Evolutionary conservation across 163 green algal species (phyloP).

Genomic region (Coccomyxa subellipsoidea): DNA sequence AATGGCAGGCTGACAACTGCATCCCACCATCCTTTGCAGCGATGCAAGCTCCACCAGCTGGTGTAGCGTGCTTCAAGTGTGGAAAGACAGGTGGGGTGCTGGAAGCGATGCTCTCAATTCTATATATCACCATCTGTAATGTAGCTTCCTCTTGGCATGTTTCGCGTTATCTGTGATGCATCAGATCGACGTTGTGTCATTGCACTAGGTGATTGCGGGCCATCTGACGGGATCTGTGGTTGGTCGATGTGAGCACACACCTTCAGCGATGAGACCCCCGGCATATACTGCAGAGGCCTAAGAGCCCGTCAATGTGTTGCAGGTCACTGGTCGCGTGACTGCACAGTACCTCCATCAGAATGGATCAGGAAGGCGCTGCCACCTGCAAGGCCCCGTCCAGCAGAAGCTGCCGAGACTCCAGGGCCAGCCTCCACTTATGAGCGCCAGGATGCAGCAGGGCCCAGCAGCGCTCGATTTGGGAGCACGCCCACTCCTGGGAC

Average conservation of each 20-base stretch:
- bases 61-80: conserved; percentile 26
- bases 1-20: too few relatives aligned
- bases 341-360: conserved; percentile 15
- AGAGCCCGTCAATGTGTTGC: too few relatives aligned
- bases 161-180: too few relatives aligned
- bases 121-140: not conserved
- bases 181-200: too few relatives aligned
- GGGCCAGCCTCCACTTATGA: not conserved
- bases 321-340: conserved; percentile 28
- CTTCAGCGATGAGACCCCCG: too few relatives aligned
- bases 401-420: not conserved
- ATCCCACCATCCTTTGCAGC: too few relatives aligned
- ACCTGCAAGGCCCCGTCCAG: not conserved
- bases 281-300: too few relatives aligned
- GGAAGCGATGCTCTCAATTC: not conserved
- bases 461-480: not conserved
- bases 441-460: not conserved
- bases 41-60: not conserved
- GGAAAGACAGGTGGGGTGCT: conserved; percentile 11
- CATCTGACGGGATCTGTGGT: too few relatives aligned
- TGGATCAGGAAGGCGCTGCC: not conserved
- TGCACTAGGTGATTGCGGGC: too few relatives aligned
- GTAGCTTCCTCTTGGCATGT: not conserved
- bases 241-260: too few relatives aligned
- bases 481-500: not conserved